Conservation (phyloP, 176 grass and related monocot species). For the Lolium multiflorum region DNA sequence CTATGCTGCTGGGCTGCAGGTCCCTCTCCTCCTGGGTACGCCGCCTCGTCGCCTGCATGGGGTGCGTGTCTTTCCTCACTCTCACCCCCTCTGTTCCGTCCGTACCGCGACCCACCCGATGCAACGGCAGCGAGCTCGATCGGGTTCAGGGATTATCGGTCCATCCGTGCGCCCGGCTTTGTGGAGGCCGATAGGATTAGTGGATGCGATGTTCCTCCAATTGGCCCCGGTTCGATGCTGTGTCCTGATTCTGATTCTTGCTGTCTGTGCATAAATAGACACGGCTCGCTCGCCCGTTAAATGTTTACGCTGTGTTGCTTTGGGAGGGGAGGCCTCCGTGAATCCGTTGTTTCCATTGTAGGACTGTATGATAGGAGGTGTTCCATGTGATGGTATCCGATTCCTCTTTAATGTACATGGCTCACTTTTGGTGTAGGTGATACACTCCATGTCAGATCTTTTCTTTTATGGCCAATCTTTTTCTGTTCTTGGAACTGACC, state of each 20-base stretch:
- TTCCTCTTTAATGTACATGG: constrained; percentile 36
- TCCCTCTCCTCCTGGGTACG: constrained; percentile 74
- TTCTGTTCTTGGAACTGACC: constrained; percentile 32
- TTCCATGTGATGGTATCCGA: constrained; percentile 27
- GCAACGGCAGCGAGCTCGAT: neutral
- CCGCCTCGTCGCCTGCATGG: constrained; percentile 85
- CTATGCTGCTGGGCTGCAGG: constrained; percentile 74
- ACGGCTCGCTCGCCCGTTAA: neutral
- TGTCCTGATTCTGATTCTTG: constrained; percentile 30
- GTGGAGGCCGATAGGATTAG: neutral
- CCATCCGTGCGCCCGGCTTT: neutral
- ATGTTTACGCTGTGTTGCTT: neutral
- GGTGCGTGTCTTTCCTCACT: constrained; percentile 55
- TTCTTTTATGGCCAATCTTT: neutral
- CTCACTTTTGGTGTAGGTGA: constrained; percentile 1
- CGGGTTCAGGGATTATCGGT: neutral
- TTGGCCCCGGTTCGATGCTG: neutral
- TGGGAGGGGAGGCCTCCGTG: neutral
- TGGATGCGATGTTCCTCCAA: constrained; percentile 26
- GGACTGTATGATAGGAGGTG: neutral
- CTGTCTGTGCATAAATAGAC: neutral
- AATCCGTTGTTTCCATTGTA: neutral
- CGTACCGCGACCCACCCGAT: neutral
- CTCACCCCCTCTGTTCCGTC: neutral
- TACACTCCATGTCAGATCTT: neutral